phyloP scores from a whole-genome alignment of 129 eudicot species.

The Rutidosis leptorrhynchoides region DNA sequence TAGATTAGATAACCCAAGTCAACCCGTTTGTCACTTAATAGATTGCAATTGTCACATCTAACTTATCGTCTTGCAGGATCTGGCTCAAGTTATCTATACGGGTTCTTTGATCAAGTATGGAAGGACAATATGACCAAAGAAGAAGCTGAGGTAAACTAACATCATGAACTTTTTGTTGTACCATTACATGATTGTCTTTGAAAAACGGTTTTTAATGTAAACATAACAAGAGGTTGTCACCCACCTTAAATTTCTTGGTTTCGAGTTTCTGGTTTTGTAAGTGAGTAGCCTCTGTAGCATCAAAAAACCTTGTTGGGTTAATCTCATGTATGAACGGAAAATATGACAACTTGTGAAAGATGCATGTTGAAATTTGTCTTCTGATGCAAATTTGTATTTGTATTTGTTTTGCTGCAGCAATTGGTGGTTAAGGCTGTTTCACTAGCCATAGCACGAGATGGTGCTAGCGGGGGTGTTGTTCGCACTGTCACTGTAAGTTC shows the following conservation, averaged over 20 bases:
- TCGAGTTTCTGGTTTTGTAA: neutral
- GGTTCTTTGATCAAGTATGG: slow-evolving; percentile 98
- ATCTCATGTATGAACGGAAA: neutral
- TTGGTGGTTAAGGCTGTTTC: slow-evolving; percentile 92
- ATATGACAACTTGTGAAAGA: neutral
- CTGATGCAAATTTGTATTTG: neutral
- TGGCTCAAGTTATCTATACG: slow-evolving; percentile 89
- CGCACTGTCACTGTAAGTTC: slow-evolving; percentile 85
- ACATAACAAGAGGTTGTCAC: neutral
- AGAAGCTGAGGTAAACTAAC: slow-evolving; percentile 85
- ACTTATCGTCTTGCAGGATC: slow-evolving; percentile 50
- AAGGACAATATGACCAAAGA: slow-evolving; percentile 90
- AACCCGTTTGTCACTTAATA: neutral
- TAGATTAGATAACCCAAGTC: neutral
- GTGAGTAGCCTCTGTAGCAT: neutral
- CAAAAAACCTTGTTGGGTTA: neutral
- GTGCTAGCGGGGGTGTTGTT: slow-evolving; percentile 97
- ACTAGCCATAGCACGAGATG: slow-evolving; percentile 97
- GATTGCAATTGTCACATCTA: neutral
- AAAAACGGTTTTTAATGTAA: neutral
- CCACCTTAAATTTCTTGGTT: neutral
- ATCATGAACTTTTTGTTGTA: neutral
- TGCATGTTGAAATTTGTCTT: neutral
- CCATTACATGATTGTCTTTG: neutral
- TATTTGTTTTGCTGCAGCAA: slow-evolving; percentile 42